Conservation (phyloP, 306 rosid species). For the Cucurbita ficifolia region DNA sequence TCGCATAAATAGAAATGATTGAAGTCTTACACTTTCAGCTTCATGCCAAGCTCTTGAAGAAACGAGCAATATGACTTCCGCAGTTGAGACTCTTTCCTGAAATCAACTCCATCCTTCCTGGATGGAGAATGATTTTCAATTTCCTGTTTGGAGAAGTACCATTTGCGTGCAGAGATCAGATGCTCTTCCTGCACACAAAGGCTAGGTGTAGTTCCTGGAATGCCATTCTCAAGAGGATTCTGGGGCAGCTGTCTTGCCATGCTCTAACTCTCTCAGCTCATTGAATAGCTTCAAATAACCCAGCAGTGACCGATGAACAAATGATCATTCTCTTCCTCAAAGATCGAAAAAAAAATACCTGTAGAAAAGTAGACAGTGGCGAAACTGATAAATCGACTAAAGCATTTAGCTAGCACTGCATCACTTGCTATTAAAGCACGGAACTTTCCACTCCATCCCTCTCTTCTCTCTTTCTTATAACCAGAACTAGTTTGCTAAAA, state of each 20-base stretch:
- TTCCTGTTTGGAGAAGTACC: constrained; percentile 28
- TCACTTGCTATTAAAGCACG: not conserved
- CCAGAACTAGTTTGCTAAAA: not conserved
- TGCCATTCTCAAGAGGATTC: constrained; percentile 4
- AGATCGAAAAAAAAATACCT: not conserved
- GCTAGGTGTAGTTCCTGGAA: constrained; percentile 9
- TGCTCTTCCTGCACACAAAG: constrained; percentile 11
- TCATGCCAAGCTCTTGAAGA: constrained; percentile 31
- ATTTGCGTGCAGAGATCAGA: constrained; percentile 9
- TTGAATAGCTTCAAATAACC: not conserved
- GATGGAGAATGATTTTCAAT: constrained; percentile 33
- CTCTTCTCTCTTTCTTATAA: not conserved
- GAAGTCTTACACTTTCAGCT: constrained; percentile 31
- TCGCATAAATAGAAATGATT: not conserved
- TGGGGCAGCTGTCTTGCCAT: constrained; percentile 14
- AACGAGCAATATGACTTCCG: constrained; percentile 33
- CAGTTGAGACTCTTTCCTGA: constrained; percentile 21
- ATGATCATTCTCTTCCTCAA: not conserved
- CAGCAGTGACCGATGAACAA: not conserved
- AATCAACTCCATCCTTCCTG: constrained; percentile 31
- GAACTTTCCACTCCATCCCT: not conserved
- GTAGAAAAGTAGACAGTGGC: not conserved
- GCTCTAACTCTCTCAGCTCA: constrained; percentile 2
- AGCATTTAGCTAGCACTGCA: not conserved
- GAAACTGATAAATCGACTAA: not conserved